Evolutionary conservation across 2,329 filamentous ascomycete species (phyloP).

Genomic region (Penicillium paneum): DNA sequence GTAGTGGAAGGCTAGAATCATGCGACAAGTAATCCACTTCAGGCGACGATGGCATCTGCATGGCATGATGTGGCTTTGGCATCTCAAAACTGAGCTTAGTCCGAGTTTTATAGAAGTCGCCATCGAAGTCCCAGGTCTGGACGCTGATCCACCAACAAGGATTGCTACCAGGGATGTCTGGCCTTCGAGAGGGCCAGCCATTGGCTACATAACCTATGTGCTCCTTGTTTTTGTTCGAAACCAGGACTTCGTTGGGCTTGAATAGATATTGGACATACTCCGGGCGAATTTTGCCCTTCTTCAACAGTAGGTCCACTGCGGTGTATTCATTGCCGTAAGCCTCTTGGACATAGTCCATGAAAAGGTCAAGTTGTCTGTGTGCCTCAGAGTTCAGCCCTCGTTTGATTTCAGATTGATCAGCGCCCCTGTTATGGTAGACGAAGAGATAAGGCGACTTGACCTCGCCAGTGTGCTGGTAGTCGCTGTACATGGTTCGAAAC

Average conservation of each 20-base stretch:
- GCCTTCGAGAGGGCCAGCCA: not conserved
- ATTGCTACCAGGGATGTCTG: not conserved
- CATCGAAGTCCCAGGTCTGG: slow-evolving; percentile 1
- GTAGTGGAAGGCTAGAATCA: not conserved
- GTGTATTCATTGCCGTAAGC: not conserved
- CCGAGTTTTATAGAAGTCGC: not conserved
- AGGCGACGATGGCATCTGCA: not conserved
- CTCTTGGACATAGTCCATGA: slow-evolving; percentile 2
- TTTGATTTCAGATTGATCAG: not conserved
- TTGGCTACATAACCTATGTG: slow-evolving; percentile 1
- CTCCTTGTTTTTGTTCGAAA: not conserved
- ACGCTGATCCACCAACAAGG: not conserved
- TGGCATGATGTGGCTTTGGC: not conserved
- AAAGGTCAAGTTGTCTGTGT: not conserved
- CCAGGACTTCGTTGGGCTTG: slow-evolving; percentile 4
- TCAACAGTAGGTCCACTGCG: not conserved
- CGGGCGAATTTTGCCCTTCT: not conserved
- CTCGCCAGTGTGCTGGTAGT: not conserved
- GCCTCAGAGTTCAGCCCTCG: not conserved
- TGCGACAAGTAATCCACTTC: not conserved
- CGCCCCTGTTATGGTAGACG: not conserved
- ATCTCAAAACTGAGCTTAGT: not conserved
- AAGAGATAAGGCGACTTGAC: slow-evolving; percentile 2
- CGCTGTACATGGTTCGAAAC: not conserved
- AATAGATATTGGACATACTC: slow-evolving; percentile 7